Base-by-base conservation (phyloP, 2,329 filamentous ascomycete genomes). In the Diaporthe sp. region DNA sequence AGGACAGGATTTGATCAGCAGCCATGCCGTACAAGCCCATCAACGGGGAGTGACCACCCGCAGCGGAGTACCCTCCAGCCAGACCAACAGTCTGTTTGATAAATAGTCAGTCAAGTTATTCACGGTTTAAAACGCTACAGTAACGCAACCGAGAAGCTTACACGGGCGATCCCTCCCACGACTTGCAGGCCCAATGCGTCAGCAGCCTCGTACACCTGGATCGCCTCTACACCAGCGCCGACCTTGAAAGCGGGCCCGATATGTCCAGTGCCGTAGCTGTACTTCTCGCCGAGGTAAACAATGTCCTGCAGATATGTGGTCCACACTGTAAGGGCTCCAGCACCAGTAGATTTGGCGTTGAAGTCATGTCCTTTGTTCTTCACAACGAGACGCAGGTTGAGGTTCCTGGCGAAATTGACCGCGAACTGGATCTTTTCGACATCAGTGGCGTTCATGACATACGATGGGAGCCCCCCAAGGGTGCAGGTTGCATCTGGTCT, bases 291-390 rank as follows among this genome's bases (percentile, higher is more conserved):
- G 6, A 71, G 53, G 39, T 49, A 78, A 5, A 74, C 37, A 49
- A 82, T 79, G 20, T 74, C 60, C 76, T 84, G 81, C 25, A 84
- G 78, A 72, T 82, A 72, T 58, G 83, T 80, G 37, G 81, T 81
- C 82, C 82, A 82, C 49, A 85, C 79, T 55, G 81, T 82, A 57
- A 87, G 80, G 0, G 85, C 80, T 7, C 85, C 84, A 60, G 81
- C 82, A n/a, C 85, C 85, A 8, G 77, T 77, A 4, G 81, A 83
- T 79, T 84, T 84, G 71, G 81, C 84, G 49, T 84, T 82, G 78
- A 87, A 89, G 78, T 90, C 88, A 78, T 90, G 89, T 39, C 88
- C 88, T 0, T 88, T 90, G 81, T 90, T 88, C 77, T 85, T 85
- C 75, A 90, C 82, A 47, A 89, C 85, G 13, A 90, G 80, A 1